Percentiles rank a stretch among this genome's conserved stretches.
Evolutionary conservation across 2,329 filamentous ascomycete species (phyloP).

Genomic region (Xylaria sp.): DNA sequence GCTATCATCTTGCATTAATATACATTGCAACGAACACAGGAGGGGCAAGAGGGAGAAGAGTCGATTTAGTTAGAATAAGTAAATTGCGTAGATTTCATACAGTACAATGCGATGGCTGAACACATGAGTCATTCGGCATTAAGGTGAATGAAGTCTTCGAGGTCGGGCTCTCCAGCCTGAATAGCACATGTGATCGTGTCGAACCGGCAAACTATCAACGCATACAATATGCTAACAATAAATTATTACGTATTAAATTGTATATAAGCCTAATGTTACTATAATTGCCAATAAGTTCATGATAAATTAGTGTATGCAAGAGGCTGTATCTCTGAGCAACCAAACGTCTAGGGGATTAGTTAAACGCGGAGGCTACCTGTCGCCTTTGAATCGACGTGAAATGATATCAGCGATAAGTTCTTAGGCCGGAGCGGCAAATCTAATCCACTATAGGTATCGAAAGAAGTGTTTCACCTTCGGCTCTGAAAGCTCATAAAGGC

Average conservation of each 20-base stretch:
- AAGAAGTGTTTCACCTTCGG: not conserved
- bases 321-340: not conserved
- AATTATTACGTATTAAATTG: not conserved
- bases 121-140: not conserved
- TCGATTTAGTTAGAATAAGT: not conserved
- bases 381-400: not conserved
- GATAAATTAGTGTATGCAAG: not conserved
- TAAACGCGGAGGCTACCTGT: too few relatives aligned
- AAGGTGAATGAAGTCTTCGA: not conserved
- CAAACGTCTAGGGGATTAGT: not conserved
- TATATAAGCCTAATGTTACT: not conserved
- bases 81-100: not conserved
- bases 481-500: slow-evolving; percentile 36
- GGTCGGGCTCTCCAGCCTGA: slow-evolving; percentile 1
- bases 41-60: not conserved
- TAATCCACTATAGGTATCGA: not conserved
- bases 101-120: not conserved
- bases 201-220: not conserved
- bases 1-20: not conserved
- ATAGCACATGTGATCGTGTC: not conserved
- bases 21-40: not conserved
- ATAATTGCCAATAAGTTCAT: not conserved
- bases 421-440: not conserved
- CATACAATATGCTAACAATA: not conserved
- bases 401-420: not conserved